A percentile compares a stretch with the other conserved stretches of the same genome.
Evolutionary conservation across 1,284 basidiomycete species (phyloP).

Genomic region (Farysia itapuensis): DNA sequence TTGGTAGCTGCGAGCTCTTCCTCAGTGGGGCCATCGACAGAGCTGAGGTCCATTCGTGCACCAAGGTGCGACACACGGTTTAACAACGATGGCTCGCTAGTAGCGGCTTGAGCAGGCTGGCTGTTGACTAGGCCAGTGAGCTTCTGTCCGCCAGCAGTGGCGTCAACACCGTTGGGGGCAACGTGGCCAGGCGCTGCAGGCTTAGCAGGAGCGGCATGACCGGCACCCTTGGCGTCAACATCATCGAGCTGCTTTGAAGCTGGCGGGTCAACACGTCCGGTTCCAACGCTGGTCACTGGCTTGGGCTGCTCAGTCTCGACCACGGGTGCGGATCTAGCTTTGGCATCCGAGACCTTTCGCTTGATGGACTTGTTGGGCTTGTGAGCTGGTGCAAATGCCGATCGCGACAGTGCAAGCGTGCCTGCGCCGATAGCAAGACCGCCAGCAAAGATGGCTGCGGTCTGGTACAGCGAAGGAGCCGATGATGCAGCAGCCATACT

Average conservation of each 20-base stretch:
- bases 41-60: conserved; percentile 40
- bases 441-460: conserved; percentile 53
- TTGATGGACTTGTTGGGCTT: conserved; percentile 47
- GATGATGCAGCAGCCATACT: conserved; percentile 28
- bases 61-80: conserved; percentile 42
- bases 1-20: conserved; percentile 32
- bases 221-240: conserved; percentile 35
- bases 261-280: conserved; percentile 26
- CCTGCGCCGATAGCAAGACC: conserved; percentile 54
- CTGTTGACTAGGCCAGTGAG: conserved; percentile 37
- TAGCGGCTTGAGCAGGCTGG: conserved; percentile 18
- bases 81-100: conserved; percentile 35
- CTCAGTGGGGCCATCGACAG: conserved; percentile 25
- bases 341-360: conserved; percentile 42
- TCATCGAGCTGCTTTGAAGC: conserved; percentile 44
- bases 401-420: conserved; percentile 46
- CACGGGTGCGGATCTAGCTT: conserved; percentile 9
- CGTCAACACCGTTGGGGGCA: conserved; percentile 33
- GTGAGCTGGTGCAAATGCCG: conserved; percentile 44
- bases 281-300: conserved; percentile 8
- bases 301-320: conserved; percentile 2
- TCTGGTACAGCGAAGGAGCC: conserved; percentile 41
- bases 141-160: conserved; percentile 33
- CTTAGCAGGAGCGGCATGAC: conserved; percentile 22
- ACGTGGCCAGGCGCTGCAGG: conserved; percentile 17